Percentiles rank a stretch among this genome's conserved stretches.
phyloP scores from a whole-genome alignment of 2,329 filamentous ascomycete species.

The Sclerotinia borealis region DNA sequence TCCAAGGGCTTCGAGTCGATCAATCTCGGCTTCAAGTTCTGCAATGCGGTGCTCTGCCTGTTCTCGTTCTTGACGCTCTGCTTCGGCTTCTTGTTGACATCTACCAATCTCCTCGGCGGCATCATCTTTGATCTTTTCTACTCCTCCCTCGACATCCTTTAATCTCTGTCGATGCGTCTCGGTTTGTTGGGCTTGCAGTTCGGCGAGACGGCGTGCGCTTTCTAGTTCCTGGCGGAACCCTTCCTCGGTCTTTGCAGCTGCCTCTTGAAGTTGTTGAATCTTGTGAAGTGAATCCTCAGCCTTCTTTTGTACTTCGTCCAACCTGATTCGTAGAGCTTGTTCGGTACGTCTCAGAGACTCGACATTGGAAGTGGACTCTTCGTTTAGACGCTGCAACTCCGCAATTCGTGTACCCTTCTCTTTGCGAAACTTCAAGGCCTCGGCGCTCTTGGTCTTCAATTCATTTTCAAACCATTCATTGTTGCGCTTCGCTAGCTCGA shows the following conservation, averaged over 20 bases:
- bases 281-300: constrained; percentile 76
- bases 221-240: constrained; percentile 83
- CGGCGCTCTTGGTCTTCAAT: constrained; percentile 80
- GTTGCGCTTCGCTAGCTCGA: constrained; percentile 81
- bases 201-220: constrained; percentile 70
- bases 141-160: constrained; percentile 58
- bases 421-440: constrained; percentile 85
- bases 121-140: constrained; percentile 55
- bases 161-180: constrained; percentile 65
- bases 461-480: constrained; percentile 92
- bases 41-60: constrained; percentile 55
- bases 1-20: constrained; percentile 51
- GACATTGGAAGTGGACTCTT: constrained; percentile 72
- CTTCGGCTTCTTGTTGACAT: constrained; percentile 47
- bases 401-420: constrained; percentile 88
- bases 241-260: constrained; percentile 75
- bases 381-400: constrained; percentile 80
- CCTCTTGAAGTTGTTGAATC: constrained; percentile 80
- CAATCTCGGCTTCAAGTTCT: constrained; percentile 58
- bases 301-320: constrained; percentile 80
- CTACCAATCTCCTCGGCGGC: constrained; percentile 53
- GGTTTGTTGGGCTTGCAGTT: constrained; percentile 72
- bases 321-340: constrained; percentile 68
- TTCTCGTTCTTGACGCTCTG: constrained; percentile 53
- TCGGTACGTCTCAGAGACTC: constrained; percentile 76